A percentile compares a stretch with the other conserved stretches of the same genome.
Conservation (phyloP, 2,329 filamentous ascomycete species). For the Apiospora pterosperma region DNA sequence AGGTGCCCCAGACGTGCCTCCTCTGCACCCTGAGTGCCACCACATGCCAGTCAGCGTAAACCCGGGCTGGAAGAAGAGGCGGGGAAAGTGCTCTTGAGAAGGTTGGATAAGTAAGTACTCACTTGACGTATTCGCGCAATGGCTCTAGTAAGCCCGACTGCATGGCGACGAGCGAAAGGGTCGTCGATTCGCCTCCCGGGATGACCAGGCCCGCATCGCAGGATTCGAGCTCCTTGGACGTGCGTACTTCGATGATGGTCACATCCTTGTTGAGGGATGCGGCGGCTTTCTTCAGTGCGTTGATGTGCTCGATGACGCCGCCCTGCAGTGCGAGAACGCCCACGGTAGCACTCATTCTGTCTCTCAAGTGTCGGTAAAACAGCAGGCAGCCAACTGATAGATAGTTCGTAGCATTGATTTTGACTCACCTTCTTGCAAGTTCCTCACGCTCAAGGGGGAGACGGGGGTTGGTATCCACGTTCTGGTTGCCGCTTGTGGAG, state of each 20-base stretch:
- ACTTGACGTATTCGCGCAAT: conserved; percentile 88
- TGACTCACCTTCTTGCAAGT: not conserved
- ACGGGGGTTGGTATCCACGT: not conserved
- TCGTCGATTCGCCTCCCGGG: conserved; percentile 92
- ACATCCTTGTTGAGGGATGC: conserved; percentile 44
- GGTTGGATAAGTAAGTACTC: conserved; percentile 27
- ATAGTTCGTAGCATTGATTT: not conserved
- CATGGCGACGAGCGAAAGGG: conserved; percentile 83
- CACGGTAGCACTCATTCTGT: conserved; percentile 25
- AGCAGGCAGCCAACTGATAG: not conserved
- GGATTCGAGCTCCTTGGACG: conserved; percentile 60
- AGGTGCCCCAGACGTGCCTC: conserved; percentile 92
- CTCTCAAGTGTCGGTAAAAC: not conserved
- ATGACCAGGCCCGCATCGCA: conserved; percentile 80
- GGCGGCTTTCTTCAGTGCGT: conserved; percentile 68
- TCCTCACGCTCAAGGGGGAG: not conserved
- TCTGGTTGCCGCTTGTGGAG: not conserved
- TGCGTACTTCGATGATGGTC: conserved; percentile 77
- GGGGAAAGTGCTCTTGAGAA: too few relatives aligned
- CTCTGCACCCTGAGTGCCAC: conserved; percentile 56
- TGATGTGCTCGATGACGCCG: conserved; percentile 85
- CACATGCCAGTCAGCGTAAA: not conserved
- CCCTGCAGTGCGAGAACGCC: conserved; percentile 79
- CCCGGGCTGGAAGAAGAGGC: conserved; percentile 7
- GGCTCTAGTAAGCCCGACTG: conserved; percentile 80